Evolutionary conservation across 768 basidiomycete species (phyloP).

Genomic region (Hortiboletus flavorubellus): DNA sequence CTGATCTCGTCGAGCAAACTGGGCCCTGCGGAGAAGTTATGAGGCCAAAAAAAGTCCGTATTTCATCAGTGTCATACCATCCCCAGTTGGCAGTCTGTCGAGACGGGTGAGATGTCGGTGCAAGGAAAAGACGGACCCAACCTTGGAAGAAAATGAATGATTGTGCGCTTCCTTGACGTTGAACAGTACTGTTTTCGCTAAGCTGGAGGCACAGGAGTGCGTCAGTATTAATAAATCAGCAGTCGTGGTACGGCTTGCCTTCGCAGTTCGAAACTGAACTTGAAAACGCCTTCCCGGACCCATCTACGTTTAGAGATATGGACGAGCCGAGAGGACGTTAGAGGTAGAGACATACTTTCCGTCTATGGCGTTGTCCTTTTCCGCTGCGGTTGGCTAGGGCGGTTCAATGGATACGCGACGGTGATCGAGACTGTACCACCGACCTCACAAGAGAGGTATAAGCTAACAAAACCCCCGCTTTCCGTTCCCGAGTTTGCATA

Average conservation of each 20-base stretch:
- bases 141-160: slow-evolving; percentile 76
- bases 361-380: slow-evolving; percentile 62
- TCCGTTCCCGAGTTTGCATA: slow-evolving; percentile 76
- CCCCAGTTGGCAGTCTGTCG: slow-evolving; percentile 81
- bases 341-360: slow-evolving; percentile 45
- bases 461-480: slow-evolving; percentile 61
- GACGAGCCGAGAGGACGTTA: background rate
- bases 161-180: slow-evolving; percentile 78
- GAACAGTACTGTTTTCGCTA: slow-evolving; percentile 51
- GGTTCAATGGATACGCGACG: slow-evolving; percentile 3
- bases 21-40: slow-evolving; percentile 47
- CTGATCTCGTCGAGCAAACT: slow-evolving; percentile 72
- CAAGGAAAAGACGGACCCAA: slow-evolving; percentile 19
- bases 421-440: slow-evolving; percentile 20
- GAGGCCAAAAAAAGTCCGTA: background rate
- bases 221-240: background rate
- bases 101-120: slow-evolving; percentile 8
- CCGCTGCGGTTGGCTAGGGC: slow-evolving; percentile 68
- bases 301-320: slow-evolving; percentile 46
- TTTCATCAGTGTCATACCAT: slow-evolving; percentile 47
- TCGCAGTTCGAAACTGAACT: slow-evolving; percentile 79
- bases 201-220: slow-evolving; percentile 12
- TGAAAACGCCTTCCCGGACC: slow-evolving; percentile 82
- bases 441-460: slow-evolving; percentile 84
- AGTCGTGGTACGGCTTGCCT: slow-evolving; percentile 40